Evolutionary conservation across 306 rosid genomes (phyloP).

Genomic region (Vachellia collinsii): DNA sequence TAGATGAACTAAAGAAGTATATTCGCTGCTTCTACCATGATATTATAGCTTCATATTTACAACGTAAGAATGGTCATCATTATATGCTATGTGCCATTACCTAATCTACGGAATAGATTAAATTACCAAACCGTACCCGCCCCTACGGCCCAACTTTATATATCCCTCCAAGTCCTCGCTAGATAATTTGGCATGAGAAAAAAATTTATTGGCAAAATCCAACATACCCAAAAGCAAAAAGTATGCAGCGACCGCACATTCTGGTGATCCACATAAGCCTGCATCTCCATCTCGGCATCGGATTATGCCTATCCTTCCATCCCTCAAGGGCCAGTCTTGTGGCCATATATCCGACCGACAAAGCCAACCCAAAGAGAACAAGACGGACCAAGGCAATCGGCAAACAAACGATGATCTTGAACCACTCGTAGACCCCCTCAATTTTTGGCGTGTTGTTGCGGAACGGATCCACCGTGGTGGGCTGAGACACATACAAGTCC

Average conservation of each 20-base stretch:
- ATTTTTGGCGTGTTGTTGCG: slow-evolving; percentile 57
- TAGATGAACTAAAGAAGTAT: background rate
- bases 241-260: slow-evolving; percentile 69
- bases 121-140: background rate
- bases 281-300: slow-evolving; percentile 88
- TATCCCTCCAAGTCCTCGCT: background rate
- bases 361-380: slow-evolving; percentile 60
- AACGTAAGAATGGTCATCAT: background rate
- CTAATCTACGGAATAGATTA: background rate
- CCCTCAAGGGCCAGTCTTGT: slow-evolving; percentile 74
- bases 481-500: slow-evolving; percentile 54
- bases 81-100: background rate
- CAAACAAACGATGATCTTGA: slow-evolving; percentile 54
- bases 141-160: background rate
- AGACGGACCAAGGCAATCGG: slow-evolving; percentile 70
- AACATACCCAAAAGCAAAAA: slow-evolving; percentile 85
- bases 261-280: slow-evolving; percentile 88
- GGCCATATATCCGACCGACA: slow-evolving; percentile 69
- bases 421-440: slow-evolving; percentile 72
- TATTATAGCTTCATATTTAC: background rate
- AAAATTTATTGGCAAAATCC: background rate
- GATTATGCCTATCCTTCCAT: slow-evolving; percentile 79
- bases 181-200: background rate
- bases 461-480: slow-evolving; percentile 76
- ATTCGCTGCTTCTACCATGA: background rate